Conservation (phyloP, 441 rosid species). For the Raphanus hybrid region DNA sequence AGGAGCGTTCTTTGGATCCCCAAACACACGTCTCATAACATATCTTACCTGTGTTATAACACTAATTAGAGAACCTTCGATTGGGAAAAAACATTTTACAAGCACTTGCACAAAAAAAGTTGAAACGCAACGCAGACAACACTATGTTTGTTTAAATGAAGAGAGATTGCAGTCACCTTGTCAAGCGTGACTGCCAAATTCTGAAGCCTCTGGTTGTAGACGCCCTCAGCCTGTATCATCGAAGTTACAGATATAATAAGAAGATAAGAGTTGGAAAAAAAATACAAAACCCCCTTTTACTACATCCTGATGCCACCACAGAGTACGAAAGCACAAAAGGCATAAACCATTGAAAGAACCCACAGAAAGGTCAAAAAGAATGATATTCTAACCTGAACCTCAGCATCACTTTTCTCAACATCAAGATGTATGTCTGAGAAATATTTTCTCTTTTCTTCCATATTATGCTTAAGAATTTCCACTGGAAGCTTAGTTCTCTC, state of each 20-base stretch:
- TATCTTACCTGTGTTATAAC: constrained; percentile 79
- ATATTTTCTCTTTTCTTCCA: constrained; percentile 93
- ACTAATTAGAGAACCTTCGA: constrained; percentile 28
- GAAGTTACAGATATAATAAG: constrained; percentile 35
- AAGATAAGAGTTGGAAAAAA: constrained; percentile 5
- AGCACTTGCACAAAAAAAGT: constrained; percentile 15
- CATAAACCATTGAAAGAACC: constrained; percentile 11
- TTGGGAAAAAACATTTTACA: constrained; percentile 5
- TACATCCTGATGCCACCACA: constrained; percentile 20
- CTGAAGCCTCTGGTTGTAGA: constrained; percentile 99
- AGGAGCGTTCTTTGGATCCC: constrained; percentile 96
- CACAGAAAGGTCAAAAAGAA: constrained; percentile 14
- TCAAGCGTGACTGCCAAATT: constrained; percentile 98
- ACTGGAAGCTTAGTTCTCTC: constrained; percentile 98
- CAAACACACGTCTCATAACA: constrained; percentile 90
- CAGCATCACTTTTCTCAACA: constrained; percentile 97
- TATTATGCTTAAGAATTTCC: constrained; percentile 88
- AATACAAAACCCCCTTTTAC: constrained; percentile 4
- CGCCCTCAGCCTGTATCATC: constrained; percentile 93
- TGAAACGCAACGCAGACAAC: constrained; percentile 22
- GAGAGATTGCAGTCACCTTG: constrained; percentile 65
- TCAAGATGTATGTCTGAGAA: constrained; percentile 77
- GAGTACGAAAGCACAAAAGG: constrained; percentile 15
- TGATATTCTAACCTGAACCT: constrained; percentile 81
- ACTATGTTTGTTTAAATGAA: constrained; percentile 16